These are phyloP conservation scores for Lactarius trivialis DNA, from an alignment of 768 basidiomycete species.

Conservation along the genomic window DNA sequence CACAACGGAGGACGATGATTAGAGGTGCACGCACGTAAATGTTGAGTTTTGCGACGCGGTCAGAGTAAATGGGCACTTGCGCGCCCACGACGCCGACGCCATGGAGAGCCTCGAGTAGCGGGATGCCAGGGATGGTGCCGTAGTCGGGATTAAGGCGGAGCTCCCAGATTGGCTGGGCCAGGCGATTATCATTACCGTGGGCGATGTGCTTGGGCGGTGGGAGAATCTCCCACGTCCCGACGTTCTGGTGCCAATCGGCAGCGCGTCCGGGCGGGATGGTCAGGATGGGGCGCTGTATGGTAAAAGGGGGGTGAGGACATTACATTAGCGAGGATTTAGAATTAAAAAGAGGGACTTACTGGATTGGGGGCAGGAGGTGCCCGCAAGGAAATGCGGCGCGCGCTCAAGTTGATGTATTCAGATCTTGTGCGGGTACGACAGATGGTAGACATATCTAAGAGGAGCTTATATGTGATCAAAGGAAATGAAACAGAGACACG, in stretches of 20 bases:
- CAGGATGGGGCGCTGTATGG: conserved; percentile 6
- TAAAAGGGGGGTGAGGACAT: neutral
- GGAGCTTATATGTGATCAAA: neutral
- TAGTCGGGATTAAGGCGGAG: conserved; percentile 12
- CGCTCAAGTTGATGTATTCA: neutral
- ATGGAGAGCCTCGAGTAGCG: conserved; percentile 17
- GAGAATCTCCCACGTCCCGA: conserved; percentile 4
- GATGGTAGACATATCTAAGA: neutral
- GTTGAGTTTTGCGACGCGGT: neutral
- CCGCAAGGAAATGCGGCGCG: conserved; percentile 11
- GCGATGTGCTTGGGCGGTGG: conserved; percentile 6
- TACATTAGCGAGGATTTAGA: neutral
- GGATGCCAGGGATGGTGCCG: conserved; percentile 11
- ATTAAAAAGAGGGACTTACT: neutral
- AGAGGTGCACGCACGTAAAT: neutral
- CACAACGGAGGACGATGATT: neutral
- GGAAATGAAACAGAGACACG: neutral
- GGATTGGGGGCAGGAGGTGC: conserved; percentile 14
- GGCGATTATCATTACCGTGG: neutral
- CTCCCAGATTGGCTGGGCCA: conserved; percentile 14
- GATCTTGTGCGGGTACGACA: neutral
- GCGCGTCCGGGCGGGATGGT: conserved; percentile 14
- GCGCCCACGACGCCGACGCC: conserved; percentile 3
- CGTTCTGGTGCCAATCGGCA: conserved; percentile 15
- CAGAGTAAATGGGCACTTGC: neutral